Conservation (phyloP, 2,329 filamentous ascomycete species). For the Botryotinia convoluta region DNA sequence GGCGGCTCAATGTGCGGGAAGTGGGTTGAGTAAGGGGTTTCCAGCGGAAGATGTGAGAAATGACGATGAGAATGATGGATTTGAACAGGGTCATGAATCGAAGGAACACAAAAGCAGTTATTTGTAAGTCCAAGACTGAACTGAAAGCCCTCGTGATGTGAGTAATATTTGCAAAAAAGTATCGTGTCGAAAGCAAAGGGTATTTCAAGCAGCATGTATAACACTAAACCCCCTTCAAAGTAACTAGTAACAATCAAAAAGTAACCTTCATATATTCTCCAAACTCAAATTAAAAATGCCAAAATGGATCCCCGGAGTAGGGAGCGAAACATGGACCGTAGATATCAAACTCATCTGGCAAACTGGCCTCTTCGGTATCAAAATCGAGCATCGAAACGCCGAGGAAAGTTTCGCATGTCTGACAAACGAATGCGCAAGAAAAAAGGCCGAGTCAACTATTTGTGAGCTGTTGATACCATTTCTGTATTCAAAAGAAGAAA, state of each 20-base stretch:
- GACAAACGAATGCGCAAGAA: background rate
- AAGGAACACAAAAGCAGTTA: background rate
- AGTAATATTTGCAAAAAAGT: background rate
- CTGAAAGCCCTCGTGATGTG: background rate
- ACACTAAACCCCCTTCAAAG: rapidly evolving
- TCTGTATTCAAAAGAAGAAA: background rate
- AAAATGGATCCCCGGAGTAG: no score
- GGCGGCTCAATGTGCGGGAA: background rate
- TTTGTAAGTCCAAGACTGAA: background rate
- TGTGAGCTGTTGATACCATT: background rate
- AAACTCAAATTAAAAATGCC: background rate
- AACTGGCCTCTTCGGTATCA: background rate
- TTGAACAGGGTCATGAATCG: rapidly evolving
- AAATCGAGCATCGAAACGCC: background rate
- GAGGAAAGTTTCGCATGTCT: background rate
- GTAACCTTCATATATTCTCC: background rate
- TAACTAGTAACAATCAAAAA: background rate
- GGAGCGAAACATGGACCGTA: background rate
- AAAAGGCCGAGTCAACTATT: background rate
- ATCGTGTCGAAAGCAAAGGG: background rate
- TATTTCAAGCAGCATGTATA: background rate
- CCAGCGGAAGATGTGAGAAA: background rate
- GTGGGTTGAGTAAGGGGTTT: background rate
- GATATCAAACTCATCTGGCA: background rate
- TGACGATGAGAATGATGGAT: background rate